Evolutionary conservation across 2,329 filamentous ascomycete species (phyloP), one percentile per base, ranked within the genome.

Genomic region (Aspergillus jensenii): DNA sequence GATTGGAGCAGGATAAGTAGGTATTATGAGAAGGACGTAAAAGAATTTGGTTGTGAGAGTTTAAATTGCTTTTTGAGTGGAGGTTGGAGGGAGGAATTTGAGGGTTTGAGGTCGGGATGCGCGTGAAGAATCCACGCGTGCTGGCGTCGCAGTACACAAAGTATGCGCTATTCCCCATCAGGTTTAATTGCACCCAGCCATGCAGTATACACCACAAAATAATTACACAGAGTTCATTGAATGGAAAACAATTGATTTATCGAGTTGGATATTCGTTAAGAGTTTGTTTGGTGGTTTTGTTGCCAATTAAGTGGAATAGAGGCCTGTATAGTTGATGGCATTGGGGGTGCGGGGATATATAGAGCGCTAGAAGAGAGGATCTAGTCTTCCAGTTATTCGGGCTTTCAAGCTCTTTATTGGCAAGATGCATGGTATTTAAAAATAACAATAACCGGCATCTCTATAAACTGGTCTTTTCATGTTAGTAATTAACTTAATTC

Each of bases 141-240:
- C 41, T 45, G 47, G 62, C 58, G 53, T 58, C 31, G 46, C 43
- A 37, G 35, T 45, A 40, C 59, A 41, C n/a, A 48, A 62, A 59
- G 11, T 56, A 58, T 64, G 67, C 66, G 66, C 70, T 71, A 72
- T 63, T 55, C 68, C 64, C 1, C 35, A 67, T 67, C 54, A 8
- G 63, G 68, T 27, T 66, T 69, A 62, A 72, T 69, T 62, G 64
- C 35, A 45, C 39, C n/a, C 17, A 14, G 11, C 35, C 25, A 12
- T 31, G 12, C 12, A 15, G 8, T 37, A 49, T 17, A 31, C 15
- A 52, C 11, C 19, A 8, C 25, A 44, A 12, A 7, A 51, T 41
- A 25, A 21, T 23, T 4, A 27, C 9, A 31, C 8, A 31, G 8
- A 40, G 8, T 8, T 33, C 4, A 9, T 33, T 27, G 23, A 17